A percentile compares a stretch with the other conserved stretches of the same genome.
Evolutionary conservation across 805 yeast species (phyloP).

Genomic region (Ogataea pilisensis): DNA sequence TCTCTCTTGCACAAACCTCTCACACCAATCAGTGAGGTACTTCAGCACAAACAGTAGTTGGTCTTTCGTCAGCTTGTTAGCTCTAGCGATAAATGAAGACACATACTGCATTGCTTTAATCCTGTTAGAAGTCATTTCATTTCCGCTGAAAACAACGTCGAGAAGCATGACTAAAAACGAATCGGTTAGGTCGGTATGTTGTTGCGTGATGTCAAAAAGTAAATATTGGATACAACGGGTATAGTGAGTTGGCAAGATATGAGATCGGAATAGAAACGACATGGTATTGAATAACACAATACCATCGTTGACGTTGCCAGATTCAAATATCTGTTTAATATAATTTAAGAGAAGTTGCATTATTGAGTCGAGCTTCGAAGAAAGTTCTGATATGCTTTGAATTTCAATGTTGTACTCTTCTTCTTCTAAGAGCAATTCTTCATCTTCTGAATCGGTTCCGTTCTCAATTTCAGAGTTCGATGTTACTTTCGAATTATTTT

Average conservation of each 20-base stretch:
- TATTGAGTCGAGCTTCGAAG: conserved; percentile 69
- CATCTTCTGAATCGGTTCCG: conserved; percentile 31
- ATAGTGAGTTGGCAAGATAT: conserved; percentile 85
- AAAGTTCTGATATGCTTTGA: conserved; percentile 47
- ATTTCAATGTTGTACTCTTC: conserved; percentile 46
- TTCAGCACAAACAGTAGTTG: conserved; percentile 82
- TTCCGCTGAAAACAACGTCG: conserved; percentile 73
- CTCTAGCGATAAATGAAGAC: conserved; percentile 86
- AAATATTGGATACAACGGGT: conserved; percentile 86
- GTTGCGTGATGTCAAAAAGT: conserved; percentile 76
- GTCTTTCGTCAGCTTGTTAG: conserved; percentile 60
- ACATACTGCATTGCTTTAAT: conserved; percentile 90
- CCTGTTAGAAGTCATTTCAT: conserved; percentile 67
- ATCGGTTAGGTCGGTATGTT: conserved; percentile 77
- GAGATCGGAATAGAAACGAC: conserved; percentile 72
- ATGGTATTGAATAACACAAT: conserved; percentile 68
- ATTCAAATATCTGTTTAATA: conserved; percentile 46
- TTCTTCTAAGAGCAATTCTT: conserved; percentile 30
- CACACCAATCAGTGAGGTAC: conserved; percentile 79
- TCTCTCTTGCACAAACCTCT: conserved; percentile 75
- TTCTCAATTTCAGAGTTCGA: conserved; percentile 24
- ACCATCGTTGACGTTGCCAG: conserved; percentile 53
- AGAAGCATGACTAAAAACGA: conserved; percentile 77
- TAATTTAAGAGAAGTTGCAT: conserved; percentile 52
- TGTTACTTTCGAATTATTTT: conserved; percentile 15